phyloP scores from a whole-genome alignment of 768 basidiomycete genomes.

The Solioccasus polychromus region DNA sequence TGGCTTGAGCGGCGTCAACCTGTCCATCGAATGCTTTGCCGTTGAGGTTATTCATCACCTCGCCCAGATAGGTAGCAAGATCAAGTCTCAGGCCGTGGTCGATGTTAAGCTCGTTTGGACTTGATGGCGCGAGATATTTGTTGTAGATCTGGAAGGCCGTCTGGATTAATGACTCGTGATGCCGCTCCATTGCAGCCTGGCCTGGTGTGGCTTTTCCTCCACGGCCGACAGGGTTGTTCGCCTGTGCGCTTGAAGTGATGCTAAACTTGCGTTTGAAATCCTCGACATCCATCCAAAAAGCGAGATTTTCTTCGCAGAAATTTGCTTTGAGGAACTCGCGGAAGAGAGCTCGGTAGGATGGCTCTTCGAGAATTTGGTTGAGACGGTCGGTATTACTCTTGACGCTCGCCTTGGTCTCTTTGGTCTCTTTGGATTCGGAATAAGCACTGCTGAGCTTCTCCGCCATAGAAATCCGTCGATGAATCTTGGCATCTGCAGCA shows the following conservation, averaged over 20 bases:
- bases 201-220: slow-evolving; percentile 57
- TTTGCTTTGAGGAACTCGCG: slow-evolving; percentile 91
- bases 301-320: slow-evolving; percentile 97
- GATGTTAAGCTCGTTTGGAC: slow-evolving; percentile 95
- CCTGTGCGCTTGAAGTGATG: slow-evolving; percentile 90
- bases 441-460: slow-evolving; percentile 59
- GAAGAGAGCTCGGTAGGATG: slow-evolving; percentile 83
- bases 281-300: slow-evolving; percentile 95
- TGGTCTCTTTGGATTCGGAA: slow-evolving; percentile 50
- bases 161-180: slow-evolving; percentile 92
- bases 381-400: slow-evolving; percentile 93
- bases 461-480: slow-evolving; percentile 73
- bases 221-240: slow-evolving; percentile 42
- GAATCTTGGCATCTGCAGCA: slow-evolving; percentile 61
- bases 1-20: slow-evolving; percentile 78
- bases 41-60: slow-evolving; percentile 75
- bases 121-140: slow-evolving; percentile 93
- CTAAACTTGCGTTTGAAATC: slow-evolving; percentile 97
- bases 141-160: slow-evolving; percentile 93
- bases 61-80: slow-evolving; percentile 88
- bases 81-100: slow-evolving; percentile 96
- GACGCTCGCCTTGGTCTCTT: slow-evolving; percentile 48
- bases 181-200: slow-evolving; percentile 91
- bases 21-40: slow-evolving; percentile 78
- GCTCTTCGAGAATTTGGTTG: slow-evolving; percentile 89